phyloP scores from a whole-genome alignment of 257 asterid genomes.

The Linderniella brevidens region DNA sequence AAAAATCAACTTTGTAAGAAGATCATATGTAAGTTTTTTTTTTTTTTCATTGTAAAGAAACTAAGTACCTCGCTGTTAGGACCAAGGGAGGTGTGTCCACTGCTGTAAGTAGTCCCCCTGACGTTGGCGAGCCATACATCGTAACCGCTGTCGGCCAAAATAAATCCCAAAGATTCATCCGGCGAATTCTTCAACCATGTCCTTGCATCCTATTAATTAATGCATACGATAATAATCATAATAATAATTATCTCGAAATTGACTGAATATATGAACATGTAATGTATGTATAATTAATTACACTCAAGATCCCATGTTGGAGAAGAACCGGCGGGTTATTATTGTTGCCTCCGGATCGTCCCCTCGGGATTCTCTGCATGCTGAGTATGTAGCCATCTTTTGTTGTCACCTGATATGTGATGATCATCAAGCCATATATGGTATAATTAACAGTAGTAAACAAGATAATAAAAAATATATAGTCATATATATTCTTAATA shows the following conservation, averaged over 20 bases:
- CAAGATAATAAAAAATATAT: background rate
- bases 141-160: slow-evolving; percentile 26
- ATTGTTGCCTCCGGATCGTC: slow-evolving; percentile 16
- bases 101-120: slow-evolving; percentile 26
- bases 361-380: slow-evolving; percentile 26
- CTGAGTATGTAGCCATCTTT: slow-evolving; percentile 29
- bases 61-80: slow-evolving; percentile 14
- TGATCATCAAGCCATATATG: background rate
- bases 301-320: slow-evolving; percentile 30
- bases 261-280: background rate
- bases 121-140: slow-evolving; percentile 26
- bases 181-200: slow-evolving; percentile 25
- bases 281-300: background rate
- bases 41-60: no score
- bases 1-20: no score
- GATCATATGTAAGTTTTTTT: no score
- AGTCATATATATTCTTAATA: background rate
- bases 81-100: slow-evolving; percentile 16
- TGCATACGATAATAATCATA: no score
- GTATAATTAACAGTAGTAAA: background rate
- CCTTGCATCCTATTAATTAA: slow-evolving; percentile 17
- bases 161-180: slow-evolving; percentile 18
- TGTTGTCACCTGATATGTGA: slow-evolving; percentile 16
- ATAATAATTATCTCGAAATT: background rate
- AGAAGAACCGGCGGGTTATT: slow-evolving; percentile 20